Evolutionary conservation across 371 early-diverging fungal genomes (phyloP).

Genomic region (Gilbertella persicaria): DNA sequence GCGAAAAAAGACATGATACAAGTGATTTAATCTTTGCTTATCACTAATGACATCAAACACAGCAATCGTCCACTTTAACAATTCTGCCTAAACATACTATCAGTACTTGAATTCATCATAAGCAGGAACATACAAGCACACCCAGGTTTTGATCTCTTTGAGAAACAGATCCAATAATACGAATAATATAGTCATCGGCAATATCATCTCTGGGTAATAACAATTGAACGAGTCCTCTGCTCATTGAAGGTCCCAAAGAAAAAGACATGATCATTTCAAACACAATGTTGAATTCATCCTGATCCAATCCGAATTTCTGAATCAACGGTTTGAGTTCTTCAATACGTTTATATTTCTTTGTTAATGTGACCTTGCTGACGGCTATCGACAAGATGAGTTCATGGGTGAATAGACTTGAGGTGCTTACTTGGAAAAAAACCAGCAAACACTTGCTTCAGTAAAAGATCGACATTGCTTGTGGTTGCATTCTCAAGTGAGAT

Average conservation of each 20-base stretch:
- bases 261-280: conserved; percentile 20
- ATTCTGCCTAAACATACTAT: conserved; percentile 2
- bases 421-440: no score
- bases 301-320: conserved; percentile 1
- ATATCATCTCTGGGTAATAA: conserved; percentile 52
- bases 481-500: neutral
- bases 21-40: conserved; percentile 34
- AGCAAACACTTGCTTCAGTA: no score
- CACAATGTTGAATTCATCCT: conserved; percentile 5
- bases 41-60: conserved; percentile 52
- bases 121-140: conserved; percentile 25
- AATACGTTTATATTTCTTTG: no score
- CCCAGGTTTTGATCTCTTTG: conserved; percentile 23
- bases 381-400: no score
- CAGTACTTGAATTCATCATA: no score
- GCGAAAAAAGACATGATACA: conserved; percentile 53
- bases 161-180: conserved; percentile 38
- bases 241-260: no score
- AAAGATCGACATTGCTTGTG: neutral
- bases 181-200: conserved; percentile 35
- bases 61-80: conserved; percentile 51
- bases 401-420: no score
- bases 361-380: no score
- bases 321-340: neutral
- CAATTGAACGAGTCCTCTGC: conserved; percentile 26